A percentile compares a stretch with the other conserved stretches of the same genome.
phyloP scores from a whole-genome alignment of 805 yeast genomes.

The Spathaspora girioi region DNA sequence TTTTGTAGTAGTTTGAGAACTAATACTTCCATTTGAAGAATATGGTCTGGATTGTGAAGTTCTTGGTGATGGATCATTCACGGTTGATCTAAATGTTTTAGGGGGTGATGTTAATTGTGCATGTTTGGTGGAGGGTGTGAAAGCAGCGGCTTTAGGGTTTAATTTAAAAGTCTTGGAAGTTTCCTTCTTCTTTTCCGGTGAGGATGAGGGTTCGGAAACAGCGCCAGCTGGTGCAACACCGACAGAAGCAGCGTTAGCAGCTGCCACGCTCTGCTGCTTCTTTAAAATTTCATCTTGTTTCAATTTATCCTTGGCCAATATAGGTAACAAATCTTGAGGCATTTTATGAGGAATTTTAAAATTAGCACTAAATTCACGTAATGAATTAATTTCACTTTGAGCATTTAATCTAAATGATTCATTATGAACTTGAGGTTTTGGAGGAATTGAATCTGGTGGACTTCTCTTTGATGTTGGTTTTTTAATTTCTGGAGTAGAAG shows the following conservation, averaged over 20 bases:
- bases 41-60: conserved; percentile 29
- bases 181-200: conserved; percentile 36
- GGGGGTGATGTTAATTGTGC: conserved; percentile 21
- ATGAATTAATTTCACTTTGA: conserved; percentile 63
- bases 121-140: conserved; percentile 47
- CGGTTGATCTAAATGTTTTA: conserved; percentile 19
- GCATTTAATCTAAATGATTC: conserved; percentile 45
- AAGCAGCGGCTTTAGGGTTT: conserved; percentile 66
- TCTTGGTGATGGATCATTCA: conserved; percentile 33
- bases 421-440: conserved; percentile 24
- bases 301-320: conserved; percentile 61
- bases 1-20: conserved; percentile 15
- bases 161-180: conserved; percentile 61
- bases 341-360: conserved; percentile 64
- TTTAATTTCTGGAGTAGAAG: conserved; percentile 6
- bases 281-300: conserved; percentile 60
- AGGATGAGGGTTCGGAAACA: too few species aligned
- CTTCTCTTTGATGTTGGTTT: conserved; percentile 1
- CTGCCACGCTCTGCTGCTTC: conserved; percentile 33
- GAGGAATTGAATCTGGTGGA: conserved; percentile 30
- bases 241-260: conserved; percentile 9
- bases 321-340: conserved; percentile 68
- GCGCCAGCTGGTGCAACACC: conserved; percentile 1
- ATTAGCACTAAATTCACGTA: conserved; percentile 75
- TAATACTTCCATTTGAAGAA: conserved; percentile 15